Evolutionary conservation across 1,284 basidiomycete genomes (phyloP).

Genomic region (Flammula alnicola): DNA sequence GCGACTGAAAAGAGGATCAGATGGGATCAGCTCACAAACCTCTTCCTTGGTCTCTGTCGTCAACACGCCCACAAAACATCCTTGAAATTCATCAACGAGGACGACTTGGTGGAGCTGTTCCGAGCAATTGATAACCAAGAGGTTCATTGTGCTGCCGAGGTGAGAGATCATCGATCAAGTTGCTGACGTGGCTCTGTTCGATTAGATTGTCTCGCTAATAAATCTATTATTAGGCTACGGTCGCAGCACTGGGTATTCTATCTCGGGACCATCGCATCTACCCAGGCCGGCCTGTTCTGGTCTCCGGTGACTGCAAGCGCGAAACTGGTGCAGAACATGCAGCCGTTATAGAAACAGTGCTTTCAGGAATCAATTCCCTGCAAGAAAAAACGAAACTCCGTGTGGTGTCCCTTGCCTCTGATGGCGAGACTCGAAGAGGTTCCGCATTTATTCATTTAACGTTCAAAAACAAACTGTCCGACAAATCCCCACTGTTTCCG

Average conservation of each 20-base stretch:
- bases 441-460: slow-evolving; percentile 21
- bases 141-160: not conserved
- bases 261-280: slow-evolving; percentile 24
- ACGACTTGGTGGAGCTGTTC: slow-evolving; percentile 1
- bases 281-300: slow-evolving; percentile 27
- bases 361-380: slow-evolving; percentile 15
- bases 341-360: slow-evolving; percentile 24
- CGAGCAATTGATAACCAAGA: not conserved
- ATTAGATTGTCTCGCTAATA: too few relatives aligned
- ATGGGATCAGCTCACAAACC: slow-evolving; percentile 20
- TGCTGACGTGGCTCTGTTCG: too few relatives aligned
- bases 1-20: slow-evolving; percentile 26
- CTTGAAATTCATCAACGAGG: slow-evolving; percentile 1
- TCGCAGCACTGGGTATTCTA: slow-evolving; percentile 28
- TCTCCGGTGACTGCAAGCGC: slow-evolving; percentile 35
- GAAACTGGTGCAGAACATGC: slow-evolving; percentile 30
- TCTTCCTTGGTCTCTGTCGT: not conserved
- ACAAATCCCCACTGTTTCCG: slow-evolving; percentile 21
- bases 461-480: slow-evolving; percentile 11
- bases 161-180: not conserved
- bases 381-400: slow-evolving; percentile 10
- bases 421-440: slow-evolving; percentile 32
- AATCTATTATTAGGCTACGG: slow-evolving; percentile 25
- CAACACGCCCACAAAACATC: not conserved
- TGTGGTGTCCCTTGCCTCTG: slow-evolving; percentile 32